Evolutionary conservation across 2,329 filamentous ascomycete species (phyloP), one percentile per base, ranked within the genome.

Genomic region (Aspergillus fijiensis): DNA sequence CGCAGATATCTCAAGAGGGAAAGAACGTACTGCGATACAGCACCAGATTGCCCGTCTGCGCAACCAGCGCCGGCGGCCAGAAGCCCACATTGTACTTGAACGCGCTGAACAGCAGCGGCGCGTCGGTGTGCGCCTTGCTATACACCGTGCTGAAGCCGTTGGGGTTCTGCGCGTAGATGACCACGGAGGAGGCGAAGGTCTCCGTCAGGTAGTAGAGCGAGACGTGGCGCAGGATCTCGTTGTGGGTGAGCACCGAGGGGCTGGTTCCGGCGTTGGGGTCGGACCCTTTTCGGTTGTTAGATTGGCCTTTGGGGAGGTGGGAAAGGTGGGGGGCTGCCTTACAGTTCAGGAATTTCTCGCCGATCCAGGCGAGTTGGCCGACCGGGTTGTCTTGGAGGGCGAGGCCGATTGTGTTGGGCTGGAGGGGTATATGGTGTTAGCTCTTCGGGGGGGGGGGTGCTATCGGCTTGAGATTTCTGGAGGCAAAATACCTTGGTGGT

Each of bases 261-360:
- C 11, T 14, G 42, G 47, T 51, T n/a, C 60, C 60, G 27, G 60
- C 60, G 49, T 62, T 57, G 42, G 60, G 60, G 49, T 62, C 57
- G 29, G 57, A 62, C 57, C 57, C 57, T 59, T 19, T 45, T 33
- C 51, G 16, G 35, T 54, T 33, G 45, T 48, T 23, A 23, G 45
- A 5, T 5, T 23, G n/a, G 45, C 51, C 25, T n/a, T 35, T 10
- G 51, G 31, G 23, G 16, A 19, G 5, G 4, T 25, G 12, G 21
- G 27, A 5, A 23, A 2, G 14, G 27, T 11, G 6, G 3, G 25
- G 21, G n/a, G 42, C 5, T 21, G 21, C 19, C 56, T 57, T 55
- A 58, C 57, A 60, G 33, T 62, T 62, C 14, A 62, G 33, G 27
- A 59, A 62, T 47, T 62, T 62, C 53, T 62, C 60, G 16, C 60